A percentile compares a stretch with the other conserved stretches of the same genome.
Evolutionary conservation across 2,329 filamentous ascomycete species (phyloP).

Genomic region (Bimuria novae-zelandiae): DNA sequence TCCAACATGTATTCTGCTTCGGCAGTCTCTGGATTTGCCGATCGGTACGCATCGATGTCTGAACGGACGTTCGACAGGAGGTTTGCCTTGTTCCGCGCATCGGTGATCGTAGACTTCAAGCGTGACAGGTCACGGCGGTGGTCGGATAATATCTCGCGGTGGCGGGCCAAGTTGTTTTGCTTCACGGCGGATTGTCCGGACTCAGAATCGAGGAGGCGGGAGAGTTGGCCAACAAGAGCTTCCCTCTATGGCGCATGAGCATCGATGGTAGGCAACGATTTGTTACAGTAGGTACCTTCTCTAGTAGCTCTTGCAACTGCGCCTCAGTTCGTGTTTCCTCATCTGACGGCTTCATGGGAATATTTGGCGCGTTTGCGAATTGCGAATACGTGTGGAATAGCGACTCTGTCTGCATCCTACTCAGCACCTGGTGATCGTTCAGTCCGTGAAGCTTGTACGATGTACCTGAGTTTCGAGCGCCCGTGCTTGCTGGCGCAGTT

Average conservation of each 20-base stretch:
- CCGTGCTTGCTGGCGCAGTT: conserved; percentile 90
- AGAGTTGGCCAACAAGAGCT: conserved; percentile 76
- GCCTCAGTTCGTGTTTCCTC: conserved; percentile 81
- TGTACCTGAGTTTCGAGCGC: conserved; percentile 85
- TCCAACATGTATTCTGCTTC: conserved; percentile 98
- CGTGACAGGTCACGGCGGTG: conserved; percentile 82
- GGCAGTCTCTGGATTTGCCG: conserved; percentile 76
- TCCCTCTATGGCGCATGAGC: conserved; percentile 66
- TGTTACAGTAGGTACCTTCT: conserved; percentile 63
- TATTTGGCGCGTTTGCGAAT: conserved; percentile 78
- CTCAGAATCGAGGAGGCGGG: conserved; percentile 91
- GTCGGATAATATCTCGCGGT: conserved; percentile 86
- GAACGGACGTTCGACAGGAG: conserved; percentile 87
- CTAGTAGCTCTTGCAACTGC: conserved; percentile 81
- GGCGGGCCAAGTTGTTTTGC: conserved; percentile 90
- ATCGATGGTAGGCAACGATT: conserved; percentile 9
- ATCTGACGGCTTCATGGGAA: conserved; percentile 80
- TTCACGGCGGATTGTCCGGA: conserved; percentile 87
- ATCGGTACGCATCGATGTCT: conserved; percentile 88
- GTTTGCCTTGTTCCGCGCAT: conserved; percentile 85
- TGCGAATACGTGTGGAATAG: conserved; percentile 87
- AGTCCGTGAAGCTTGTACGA: conserved; percentile 16
- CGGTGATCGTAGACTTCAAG: conserved; percentile 72
- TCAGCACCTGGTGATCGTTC: conserved; percentile 29
- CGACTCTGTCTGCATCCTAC: conserved; percentile 72